Base-by-base conservation (phyloP, 805 yeast species). In the Tetrapisispora phaffii region DNA sequence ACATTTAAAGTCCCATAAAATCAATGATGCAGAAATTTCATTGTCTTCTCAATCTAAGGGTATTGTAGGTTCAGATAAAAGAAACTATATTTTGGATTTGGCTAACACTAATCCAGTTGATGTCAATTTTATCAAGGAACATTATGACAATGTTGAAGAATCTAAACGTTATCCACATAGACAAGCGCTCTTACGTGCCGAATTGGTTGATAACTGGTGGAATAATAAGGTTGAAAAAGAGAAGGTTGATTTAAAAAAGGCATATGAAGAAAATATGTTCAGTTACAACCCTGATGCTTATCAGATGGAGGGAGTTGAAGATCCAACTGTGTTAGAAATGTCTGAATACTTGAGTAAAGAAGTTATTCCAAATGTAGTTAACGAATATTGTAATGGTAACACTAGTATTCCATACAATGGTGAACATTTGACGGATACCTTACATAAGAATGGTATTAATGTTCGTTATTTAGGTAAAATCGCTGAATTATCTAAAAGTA, bases 191-290 rank as follows among this genome's bases (percentile, higher is more conserved):
- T 58, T 90, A 38, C 80, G 97, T 67, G 80, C 79, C 51, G 97
- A 90, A 67, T 93, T 96, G 16, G 78, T 90, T 40, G 90, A 81
- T 53, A 85, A 80, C 55, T 90, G 96, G 96, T 86, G 93, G 82
- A 76, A 76, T 58, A 65, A 77, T 47, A 77, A 81, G 58, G 74
- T 83, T 2, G 70, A 40, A 15, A 54, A 55, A 8, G 56, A 56
- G 22, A 54, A 51, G 21, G 34, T 53, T 16, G 49, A 49, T 13
- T 41, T 55, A 17, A 53, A 76, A 46, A 68, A 66, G 44, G 68
- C 63, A 13, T 58, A 54, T 33, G 66, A 65, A n/a, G 69, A 66
- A 47, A 66, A 68, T 17, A 49, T 70, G 44, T 80, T 76, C 58
- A 61, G 77, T 1, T 72, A 87, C 59, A 88, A 90, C 62, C 89